Base-by-base conservation (phyloP, 495 filamentous ascomycete species). In the Pseudomonodictys pantanalensis region DNA sequence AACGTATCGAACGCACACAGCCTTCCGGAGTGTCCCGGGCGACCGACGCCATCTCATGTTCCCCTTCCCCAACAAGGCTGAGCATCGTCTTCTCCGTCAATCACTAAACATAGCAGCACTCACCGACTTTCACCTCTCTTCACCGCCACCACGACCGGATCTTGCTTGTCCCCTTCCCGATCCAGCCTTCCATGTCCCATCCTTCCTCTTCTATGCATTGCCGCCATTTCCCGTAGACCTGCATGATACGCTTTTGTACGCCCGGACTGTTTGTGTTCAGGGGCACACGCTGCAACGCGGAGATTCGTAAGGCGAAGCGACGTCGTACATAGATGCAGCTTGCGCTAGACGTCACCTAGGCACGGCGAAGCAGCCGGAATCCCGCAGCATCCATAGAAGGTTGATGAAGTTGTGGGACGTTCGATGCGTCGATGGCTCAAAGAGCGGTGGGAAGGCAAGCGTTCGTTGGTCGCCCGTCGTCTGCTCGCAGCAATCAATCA, bases 81-180 rank as follows among this genome's bases (percentile, higher is more conserved):
- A 3, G 3, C 30, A 45, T n/a, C 26, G 20, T 23, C 15, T 18
- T 11, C 17, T 26, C 28, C 15, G 29, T 3, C 23, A 48, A 20
- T 30, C n/a, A n/a, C 54, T 57, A 48, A 49, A 57, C 44, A 48
- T 58, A 42, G 45, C 45, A 44, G 3, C 33, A n/a, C 32, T 50
- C 55, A 58, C 55, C 55, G 55, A 49, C 55, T 50, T 58, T 58
- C 44, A 25, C n/a, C 20, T 2, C 20, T 25, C 35, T 23, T 59
- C 56, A 59, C 56, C 56, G 56, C 56, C 47, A 45, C 38, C 15
- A 12, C 12, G 38, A 41, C 12, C 20, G 15, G 7, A 35, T 15
- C 12, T n/a, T 41, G 15, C 3, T 15, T 41, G 15, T 5, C 15
- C 15, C 5, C 20, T 41, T 12, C 38, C 12, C 12, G 38, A 41